These are phyloP conservation scores for Calonectria montana DNA, from an alignment of 2,329 filamentous ascomycete genomes.

Conservation along the genomic window DNA sequence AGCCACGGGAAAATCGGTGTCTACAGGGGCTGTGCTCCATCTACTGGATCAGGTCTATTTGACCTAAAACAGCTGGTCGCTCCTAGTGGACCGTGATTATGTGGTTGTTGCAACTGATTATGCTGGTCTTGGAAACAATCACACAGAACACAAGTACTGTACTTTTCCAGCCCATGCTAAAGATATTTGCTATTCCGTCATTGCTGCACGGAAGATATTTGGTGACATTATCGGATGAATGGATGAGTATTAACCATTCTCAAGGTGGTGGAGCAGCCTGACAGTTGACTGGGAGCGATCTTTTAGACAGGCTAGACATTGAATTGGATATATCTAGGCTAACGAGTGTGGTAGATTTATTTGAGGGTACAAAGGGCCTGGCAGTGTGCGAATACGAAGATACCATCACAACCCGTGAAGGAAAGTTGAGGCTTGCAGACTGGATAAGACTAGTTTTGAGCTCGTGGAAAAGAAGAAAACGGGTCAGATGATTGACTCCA, in stretches of 20 bases:
- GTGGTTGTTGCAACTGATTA: slow-evolving; percentile 37
- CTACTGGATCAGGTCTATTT: slow-evolving; percentile 18
- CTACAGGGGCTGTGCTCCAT: slow-evolving; percentile 26
- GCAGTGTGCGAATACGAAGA: neutral
- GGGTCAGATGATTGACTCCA: neutral
- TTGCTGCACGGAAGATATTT: neutral
- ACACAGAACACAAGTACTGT: neutral
- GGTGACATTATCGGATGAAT: neutral
- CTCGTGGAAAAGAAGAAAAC: neutral
- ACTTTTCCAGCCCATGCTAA: neutral
- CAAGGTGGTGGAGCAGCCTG: neutral
- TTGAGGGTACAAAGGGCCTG: too few relatives aligned
- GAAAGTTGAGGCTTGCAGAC: neutral
- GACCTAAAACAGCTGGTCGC: slow-evolving; percentile 26
- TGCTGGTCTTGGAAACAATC: neutral
- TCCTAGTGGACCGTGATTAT: slow-evolving; percentile 21
- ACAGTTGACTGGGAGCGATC: neutral
- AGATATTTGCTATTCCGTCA: neutral
- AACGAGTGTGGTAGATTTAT: too few relatives aligned
- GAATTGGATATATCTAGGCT: too few relatives aligned
- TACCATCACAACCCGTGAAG: neutral
- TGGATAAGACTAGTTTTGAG: neutral
- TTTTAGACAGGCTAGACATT: neutral
- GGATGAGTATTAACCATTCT: neutral
- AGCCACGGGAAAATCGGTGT: slow-evolving; percentile 31